phyloP scores from a whole-genome alignment of 108 stramenopile species.

The Fragilariopsis cylindrus region DNA sequence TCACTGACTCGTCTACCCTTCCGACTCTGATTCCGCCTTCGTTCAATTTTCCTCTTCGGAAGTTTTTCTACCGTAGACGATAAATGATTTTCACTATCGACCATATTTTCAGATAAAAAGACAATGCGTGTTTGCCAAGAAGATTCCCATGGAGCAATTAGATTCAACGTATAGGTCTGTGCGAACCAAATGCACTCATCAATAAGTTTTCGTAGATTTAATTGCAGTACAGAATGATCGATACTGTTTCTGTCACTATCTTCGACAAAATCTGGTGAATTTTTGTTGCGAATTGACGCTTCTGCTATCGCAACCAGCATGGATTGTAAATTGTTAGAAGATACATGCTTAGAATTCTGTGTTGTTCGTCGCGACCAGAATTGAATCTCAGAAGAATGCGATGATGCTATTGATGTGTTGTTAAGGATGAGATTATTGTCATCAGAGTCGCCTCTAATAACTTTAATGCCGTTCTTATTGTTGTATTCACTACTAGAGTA shows the following conservation, averaged over 20 bases:
- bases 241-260: not conserved
- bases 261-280: not conserved
- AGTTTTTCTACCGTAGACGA: not conserved
- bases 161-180: not conserved
- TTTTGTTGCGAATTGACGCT: not conserved
- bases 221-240: not conserved
- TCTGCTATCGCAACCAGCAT: not conserved
- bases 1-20: too few species aligned
- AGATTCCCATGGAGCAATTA: constrained; percentile 4
- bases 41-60: not conserved
- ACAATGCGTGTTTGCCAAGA: not conserved
- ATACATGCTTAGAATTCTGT: not conserved
- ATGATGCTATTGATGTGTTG: not conserved
- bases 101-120: not conserved
- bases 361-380: constrained; percentile 6
- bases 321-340: constrained; percentile 8
- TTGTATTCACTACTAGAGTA: not conserved
- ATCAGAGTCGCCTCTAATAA: not conserved
- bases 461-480: not conserved
- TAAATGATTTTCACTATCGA: not conserved
- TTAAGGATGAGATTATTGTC: not conserved
- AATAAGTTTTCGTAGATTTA: not conserved
- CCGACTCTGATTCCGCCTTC: not conserved
- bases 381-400: not conserved
- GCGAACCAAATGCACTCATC: constrained; percentile 13